Conservation (phyloP, 345 rosid genomes). For the Syzygium aqueum region DNA sequence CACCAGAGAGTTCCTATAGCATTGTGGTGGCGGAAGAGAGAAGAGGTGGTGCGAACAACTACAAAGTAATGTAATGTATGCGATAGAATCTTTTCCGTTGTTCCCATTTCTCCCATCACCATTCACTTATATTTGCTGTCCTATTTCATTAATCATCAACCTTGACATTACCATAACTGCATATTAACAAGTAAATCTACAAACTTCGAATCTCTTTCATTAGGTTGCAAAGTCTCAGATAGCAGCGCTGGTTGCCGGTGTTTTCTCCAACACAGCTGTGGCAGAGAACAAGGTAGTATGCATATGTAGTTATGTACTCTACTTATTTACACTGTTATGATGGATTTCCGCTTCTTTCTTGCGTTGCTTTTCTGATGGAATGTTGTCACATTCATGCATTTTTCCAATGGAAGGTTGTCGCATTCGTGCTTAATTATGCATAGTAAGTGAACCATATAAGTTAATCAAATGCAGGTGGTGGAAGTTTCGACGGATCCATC, state of each 20-base stretch:
- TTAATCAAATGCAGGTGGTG: constrained; percentile 52
- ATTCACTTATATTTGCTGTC: background rate
- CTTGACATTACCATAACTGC: background rate
- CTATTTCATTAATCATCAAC: background rate
- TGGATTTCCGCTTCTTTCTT: background rate
- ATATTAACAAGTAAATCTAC: background rate
- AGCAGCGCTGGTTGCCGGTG: constrained; percentile 74
- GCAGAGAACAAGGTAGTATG: constrained; percentile 80
- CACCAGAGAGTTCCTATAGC: constrained; percentile 72
- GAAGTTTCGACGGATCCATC: constrained; percentile 70
- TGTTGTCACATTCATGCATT: background rate
- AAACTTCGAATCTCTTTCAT: background rate
- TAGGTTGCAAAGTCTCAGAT: constrained; percentile 75
- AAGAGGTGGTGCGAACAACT: constrained; percentile 41
- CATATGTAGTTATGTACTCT: background rate
- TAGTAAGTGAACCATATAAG: background rate
- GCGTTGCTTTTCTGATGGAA: background rate
- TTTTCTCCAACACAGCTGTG: constrained; percentile 74
- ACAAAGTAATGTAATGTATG: constrained; percentile 99
- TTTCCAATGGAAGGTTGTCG: background rate
- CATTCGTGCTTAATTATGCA: background rate
- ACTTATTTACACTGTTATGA: background rate
- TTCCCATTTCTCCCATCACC: background rate
- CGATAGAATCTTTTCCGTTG: constrained; percentile 24
- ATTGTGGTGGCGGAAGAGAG: constrained; percentile 77